Percentiles rank a stretch among this genome's conserved stretches.
Evolutionary conservation across 2,329 filamentous ascomycete genomes (phyloP).

Genomic region (Diaporthe ampelina): DNA sequence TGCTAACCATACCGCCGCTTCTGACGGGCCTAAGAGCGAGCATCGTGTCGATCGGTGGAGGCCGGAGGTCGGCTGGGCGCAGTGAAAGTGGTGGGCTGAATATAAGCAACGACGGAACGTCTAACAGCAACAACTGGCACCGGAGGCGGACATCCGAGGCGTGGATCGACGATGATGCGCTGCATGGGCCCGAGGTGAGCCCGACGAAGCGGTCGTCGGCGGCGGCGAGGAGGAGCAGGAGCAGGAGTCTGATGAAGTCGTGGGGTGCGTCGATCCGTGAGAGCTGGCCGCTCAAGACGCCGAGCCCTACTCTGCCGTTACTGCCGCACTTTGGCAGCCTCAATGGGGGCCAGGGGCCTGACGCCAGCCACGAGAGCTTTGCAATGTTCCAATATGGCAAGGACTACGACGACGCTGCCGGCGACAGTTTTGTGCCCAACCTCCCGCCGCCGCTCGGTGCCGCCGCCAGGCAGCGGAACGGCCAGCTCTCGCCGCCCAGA

Average conservation of each 20-base stretch:
- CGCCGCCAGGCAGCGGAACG: constrained; percentile 28
- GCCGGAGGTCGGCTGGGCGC: background rate
- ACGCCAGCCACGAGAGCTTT: constrained; percentile 14
- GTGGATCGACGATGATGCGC: constrained; percentile 66
- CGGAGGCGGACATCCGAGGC: constrained; percentile 49
- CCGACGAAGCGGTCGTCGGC: constrained; percentile 45
- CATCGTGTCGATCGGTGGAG: constrained; percentile 27
- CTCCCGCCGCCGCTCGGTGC: constrained; percentile 33
- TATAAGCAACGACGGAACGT: background rate
- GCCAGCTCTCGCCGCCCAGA: constrained; percentile 37
- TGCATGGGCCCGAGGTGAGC: constrained; percentile 62
- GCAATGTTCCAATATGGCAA: constrained; percentile 35
- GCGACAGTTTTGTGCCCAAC: constrained; percentile 2
- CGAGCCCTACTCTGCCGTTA: constrained; percentile 54
- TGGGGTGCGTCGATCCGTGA: constrained; percentile 43
- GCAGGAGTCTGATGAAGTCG: constrained; percentile 15
- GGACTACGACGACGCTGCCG: constrained; percentile 11
- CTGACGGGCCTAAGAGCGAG: constrained; percentile 28
- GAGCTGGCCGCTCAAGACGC: constrained; percentile 48
- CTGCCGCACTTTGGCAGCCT: constrained; percentile 35
- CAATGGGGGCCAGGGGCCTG: constrained; percentile 11
- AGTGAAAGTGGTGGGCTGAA: constrained; percentile 1
- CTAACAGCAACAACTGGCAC: constrained; percentile 40
- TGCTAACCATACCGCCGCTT: constrained; percentile 47
- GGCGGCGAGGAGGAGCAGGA: background rate